phyloP scores from a whole-genome alignment of 257 asterid genomes.

The Eustoma russellianum region DNA sequence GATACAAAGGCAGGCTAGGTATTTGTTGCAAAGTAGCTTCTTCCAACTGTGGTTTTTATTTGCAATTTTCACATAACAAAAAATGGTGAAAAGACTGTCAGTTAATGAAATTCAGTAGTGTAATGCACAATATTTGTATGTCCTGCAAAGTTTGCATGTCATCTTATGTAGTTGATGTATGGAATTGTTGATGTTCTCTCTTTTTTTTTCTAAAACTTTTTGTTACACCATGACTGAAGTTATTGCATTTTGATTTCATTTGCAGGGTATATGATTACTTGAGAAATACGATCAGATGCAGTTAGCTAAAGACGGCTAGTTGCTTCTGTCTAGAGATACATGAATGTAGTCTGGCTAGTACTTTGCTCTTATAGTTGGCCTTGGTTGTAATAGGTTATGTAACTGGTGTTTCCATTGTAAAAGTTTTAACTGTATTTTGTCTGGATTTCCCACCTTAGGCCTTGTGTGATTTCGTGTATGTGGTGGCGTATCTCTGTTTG shows the following conservation, averaged over 20 bases:
- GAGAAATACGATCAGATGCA: constrained; percentile 8
- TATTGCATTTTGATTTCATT: background rate
- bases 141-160: too few species aligned
- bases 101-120: too few species aligned
- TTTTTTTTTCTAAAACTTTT: background rate
- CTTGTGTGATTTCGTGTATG: too few species aligned
- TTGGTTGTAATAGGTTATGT: background rate
- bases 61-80: background rate
- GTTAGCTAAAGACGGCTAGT: constrained; percentile 13
- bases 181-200: too few species aligned
- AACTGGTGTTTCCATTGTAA: constrained; percentile 1
- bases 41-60: background rate
- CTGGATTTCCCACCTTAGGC: background rate
- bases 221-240: constrained; percentile 5
- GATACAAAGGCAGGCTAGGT: constrained; percentile 19
- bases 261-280: constrained; percentile 14
- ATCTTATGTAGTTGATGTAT: too few species aligned
- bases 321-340: constrained; percentile 8
- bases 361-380: background rate
- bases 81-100: too few species aligned
- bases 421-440: constrained; percentile 2
- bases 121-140: too few species aligned
- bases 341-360: constrained; percentile 6
- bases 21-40: constrained; percentile 1
- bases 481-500: too few species aligned